Base-by-base conservation (phyloP, 768 basidiomycete species). In the Naganishia onofrii region DNA sequence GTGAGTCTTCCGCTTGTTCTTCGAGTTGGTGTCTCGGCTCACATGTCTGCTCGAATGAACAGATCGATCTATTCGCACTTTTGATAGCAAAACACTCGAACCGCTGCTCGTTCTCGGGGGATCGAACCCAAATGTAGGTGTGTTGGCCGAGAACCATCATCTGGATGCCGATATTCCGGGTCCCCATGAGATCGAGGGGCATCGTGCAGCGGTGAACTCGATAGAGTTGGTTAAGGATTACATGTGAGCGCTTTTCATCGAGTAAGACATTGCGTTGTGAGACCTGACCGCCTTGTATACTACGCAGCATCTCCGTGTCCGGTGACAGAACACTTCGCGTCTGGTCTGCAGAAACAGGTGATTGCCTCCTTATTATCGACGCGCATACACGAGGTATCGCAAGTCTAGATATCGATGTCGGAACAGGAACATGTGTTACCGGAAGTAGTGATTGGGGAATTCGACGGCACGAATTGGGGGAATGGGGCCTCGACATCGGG, bases 21-120 rank as follows among this genome's bases (percentile, higher is more conserved):
- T 19, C 15, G 13, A 51, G 23, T 4, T 53, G 17, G 6, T 34
- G 31, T 7, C 48, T 13, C 48, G 46, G 13, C 34, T 36, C 32
- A 29, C 44, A 7, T 31, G 13, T 21, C 12, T 56, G 10, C 12
- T 53, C 10, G 52, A 4, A 26, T 34, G 26, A 8, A n/a, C 34
- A 80, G 79, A 80, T 56, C 76, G 75, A 31, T 76, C 77, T 4
- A 80, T 80, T 34, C 71, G 73, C 38, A 71, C 78, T 3, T 80
- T 76, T 64, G 74, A 76, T 57, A 71, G 75, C 19, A 65, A 76
- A 10, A 78, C 78, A 0, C 72, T 80, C 1, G 65, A 77, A 57
- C 58, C 72, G 32, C 55, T 74, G 23, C 63, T 80, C 15, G 60
- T 72, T 2, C 76, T 80, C 44, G 75, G 73, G 17, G 76, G 73